Percentiles rank a stretch among this genome's conserved stretches.
These are phyloP conservation scores for Marasmius sp. DNA, from an alignment of 1,284 basidiomycete species.

Conservation along the genomic window DNA sequence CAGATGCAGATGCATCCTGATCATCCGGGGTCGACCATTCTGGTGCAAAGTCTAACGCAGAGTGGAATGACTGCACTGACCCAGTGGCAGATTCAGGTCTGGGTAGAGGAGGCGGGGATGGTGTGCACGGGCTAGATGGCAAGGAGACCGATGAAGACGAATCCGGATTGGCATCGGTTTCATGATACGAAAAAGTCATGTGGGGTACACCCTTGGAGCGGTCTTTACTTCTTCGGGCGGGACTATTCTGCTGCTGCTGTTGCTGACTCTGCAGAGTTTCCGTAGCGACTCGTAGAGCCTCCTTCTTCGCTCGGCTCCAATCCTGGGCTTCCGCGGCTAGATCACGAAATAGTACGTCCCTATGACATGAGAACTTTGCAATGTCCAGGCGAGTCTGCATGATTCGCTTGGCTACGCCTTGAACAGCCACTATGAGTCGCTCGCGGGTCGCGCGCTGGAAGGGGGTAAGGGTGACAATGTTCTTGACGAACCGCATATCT, in stretches of 20 bases:
- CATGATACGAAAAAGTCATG: constrained; percentile 44
- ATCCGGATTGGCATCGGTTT: constrained; percentile 18
- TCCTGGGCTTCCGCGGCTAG: constrained; percentile 71
- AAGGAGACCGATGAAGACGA: constrained; percentile 16
- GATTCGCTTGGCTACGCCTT: constrained; percentile 66
- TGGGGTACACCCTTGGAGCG: constrained; percentile 30
- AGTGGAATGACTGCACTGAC: constrained; percentile 69
- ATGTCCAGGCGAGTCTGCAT: constrained; percentile 73
- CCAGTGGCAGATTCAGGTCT: constrained; percentile 51
- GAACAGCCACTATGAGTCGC: constrained; percentile 63
- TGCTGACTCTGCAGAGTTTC: constrained; percentile 56
- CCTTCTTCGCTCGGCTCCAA: constrained; percentile 64
- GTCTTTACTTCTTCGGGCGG: background rate
- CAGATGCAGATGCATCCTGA: constrained; percentile 32
- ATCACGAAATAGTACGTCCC: constrained; percentile 73
- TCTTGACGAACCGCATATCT: constrained; percentile 74
- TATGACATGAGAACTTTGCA: constrained; percentile 72
- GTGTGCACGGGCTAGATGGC: constrained; percentile 19
- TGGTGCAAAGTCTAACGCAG: constrained; percentile 57
- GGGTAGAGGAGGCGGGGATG: constrained; percentile 25
- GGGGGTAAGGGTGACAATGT: constrained; percentile 84
- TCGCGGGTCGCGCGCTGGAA: constrained; percentile 85
- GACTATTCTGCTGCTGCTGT: constrained; percentile 17
- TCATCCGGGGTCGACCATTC: constrained; percentile 47
- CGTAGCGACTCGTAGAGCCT: constrained; percentile 72